A percentile compares a stretch with the other conserved stretches of the same genome.
These are phyloP conservation scores for Neofusicoccum ribis DNA, from an alignment of 2,329 filamentous ascomycete genomes.

Conservation along the genomic window DNA sequence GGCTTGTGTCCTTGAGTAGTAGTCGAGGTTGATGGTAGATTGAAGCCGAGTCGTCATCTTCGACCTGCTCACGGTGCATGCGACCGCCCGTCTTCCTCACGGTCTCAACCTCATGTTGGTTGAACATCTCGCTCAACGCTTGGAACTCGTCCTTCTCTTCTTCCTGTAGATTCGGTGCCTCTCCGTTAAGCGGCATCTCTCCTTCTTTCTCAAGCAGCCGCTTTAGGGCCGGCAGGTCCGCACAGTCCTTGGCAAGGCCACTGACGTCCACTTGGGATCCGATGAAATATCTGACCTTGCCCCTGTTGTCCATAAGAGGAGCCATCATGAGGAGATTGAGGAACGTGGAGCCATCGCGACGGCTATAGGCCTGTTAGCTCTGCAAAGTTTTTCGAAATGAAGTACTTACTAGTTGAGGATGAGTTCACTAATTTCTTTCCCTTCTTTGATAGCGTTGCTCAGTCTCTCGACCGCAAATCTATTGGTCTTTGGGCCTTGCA, in stretches of 20 bases:
- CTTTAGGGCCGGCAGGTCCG: conserved; percentile 63
- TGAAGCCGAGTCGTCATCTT: conserved; percentile 24
- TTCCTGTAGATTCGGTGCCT: conserved; percentile 14
- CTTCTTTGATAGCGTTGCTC: conserved; percentile 59
- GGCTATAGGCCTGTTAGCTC: conserved; percentile 39
- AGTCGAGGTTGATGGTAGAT: conserved; percentile 44
- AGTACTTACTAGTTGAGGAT: conserved; percentile 69
- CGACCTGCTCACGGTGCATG: conserved; percentile 56
- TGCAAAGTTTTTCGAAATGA: conserved; percentile 12
- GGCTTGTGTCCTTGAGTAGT: conserved; percentile 49
- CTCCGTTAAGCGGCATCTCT: conserved; percentile 16
- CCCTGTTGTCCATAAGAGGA: conserved; percentile 67
- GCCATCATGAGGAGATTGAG: conserved; percentile 77
- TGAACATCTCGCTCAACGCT: conserved; percentile 69
- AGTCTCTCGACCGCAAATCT: conserved; percentile 62
- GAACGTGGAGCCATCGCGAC: conserved; percentile 74
- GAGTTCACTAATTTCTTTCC: conserved; percentile 71
- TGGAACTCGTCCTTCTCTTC: conserved; percentile 63
- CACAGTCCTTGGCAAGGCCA: conserved; percentile 65
- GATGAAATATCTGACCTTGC: conserved; percentile 67
- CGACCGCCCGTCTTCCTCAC: conserved; percentile 64
- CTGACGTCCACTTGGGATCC: conserved; percentile 73
- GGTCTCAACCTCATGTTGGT: conserved; percentile 64
- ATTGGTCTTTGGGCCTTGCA: conserved; percentile 73
- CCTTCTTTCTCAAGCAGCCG: conserved; percentile 46